Conservation (phyloP, 129 eudicot genomes). For the Pulicaria dysenterica region DNA sequence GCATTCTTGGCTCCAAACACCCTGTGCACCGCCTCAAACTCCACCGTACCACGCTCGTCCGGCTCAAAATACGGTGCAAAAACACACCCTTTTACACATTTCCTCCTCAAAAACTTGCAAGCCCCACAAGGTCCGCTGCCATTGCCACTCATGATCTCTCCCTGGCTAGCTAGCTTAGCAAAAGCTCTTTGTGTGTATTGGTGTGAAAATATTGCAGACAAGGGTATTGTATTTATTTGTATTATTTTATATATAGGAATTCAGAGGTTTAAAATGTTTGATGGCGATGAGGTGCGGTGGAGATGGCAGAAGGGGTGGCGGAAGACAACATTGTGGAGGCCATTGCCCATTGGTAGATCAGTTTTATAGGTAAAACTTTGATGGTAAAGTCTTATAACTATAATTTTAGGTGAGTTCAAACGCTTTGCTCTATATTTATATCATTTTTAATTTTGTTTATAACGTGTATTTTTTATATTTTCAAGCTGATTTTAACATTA, state of each 20-base stretch:
- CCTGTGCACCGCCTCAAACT: slow-evolving; percentile 79
- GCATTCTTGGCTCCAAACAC: slow-evolving; percentile 86
- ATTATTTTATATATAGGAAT: too few relatives aligned
- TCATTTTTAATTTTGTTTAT: too few relatives aligned
- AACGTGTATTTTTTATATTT: background rate
- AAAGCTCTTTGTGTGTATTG: background rate
- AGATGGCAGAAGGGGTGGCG: background rate
- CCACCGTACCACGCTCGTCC: slow-evolving; percentile 50
- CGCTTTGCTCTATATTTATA: too few relatives aligned
- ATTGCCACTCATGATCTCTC: slow-evolving; percentile 15
- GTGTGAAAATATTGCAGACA: background rate
- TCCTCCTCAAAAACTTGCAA: slow-evolving; percentile 45
- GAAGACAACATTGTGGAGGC: background rate
- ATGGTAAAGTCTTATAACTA: background rate
- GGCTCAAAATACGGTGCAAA: slow-evolving; percentile 41
- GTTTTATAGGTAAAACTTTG: slow-evolving; percentile 13
- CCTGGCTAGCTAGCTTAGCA: background rate
- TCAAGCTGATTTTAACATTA: too few relatives aligned
- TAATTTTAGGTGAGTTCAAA: too few relatives aligned
- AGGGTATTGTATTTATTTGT: too few relatives aligned
- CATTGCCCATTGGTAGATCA: slow-evolving; percentile 22
- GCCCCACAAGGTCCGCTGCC: slow-evolving; percentile 51
- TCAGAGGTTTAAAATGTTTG: too few relatives aligned
- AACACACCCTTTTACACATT: slow-evolving; percentile 30
- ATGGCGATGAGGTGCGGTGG: background rate